These are phyloP conservation scores for Dryadomyces quercivorus DNA, from an alignment of 2,329 filamentous ascomycete species.

Conservation along the genomic window DNA sequence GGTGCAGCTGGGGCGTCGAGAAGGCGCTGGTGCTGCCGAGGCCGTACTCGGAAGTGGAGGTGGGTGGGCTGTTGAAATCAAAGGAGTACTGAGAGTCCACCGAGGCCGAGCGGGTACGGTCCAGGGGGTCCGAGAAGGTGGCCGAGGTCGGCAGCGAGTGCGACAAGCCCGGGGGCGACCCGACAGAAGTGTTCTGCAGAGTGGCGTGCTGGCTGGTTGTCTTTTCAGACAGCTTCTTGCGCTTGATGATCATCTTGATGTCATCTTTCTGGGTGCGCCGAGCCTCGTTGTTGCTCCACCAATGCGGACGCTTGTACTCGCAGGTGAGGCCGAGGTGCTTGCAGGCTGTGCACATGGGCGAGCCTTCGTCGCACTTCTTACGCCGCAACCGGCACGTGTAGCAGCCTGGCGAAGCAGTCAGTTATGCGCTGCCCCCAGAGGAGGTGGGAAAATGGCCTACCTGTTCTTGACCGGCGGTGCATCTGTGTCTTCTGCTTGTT, in stretches of 20 bases:
- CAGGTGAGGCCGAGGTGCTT: slow-evolving; percentile 70
- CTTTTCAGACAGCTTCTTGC: slow-evolving; percentile 90
- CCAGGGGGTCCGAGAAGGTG: slow-evolving; percentile 62
- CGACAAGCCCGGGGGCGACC: slow-evolving; percentile 66
- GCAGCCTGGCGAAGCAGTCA: slow-evolving; percentile 34
- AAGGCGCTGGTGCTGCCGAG: slow-evolving; percentile 34
- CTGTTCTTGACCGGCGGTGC: slow-evolving; percentile 89
- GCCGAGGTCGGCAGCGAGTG: slow-evolving; percentile 74
- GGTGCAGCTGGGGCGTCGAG: slow-evolving; percentile 44
- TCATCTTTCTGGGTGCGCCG: slow-evolving; percentile 79
- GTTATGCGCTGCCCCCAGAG: no score
- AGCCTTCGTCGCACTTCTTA: slow-evolving; percentile 58
- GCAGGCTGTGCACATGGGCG: slow-evolving; percentile 51
- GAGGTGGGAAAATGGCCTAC: slow-evolving; percentile 37
- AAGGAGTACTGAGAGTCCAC: slow-evolving; percentile 74
- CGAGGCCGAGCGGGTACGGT: slow-evolving; percentile 62
- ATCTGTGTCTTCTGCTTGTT: slow-evolving; percentile 65
- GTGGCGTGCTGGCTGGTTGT: slow-evolving; percentile 25
- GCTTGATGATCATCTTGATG: slow-evolving; percentile 96
- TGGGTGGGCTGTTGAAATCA: slow-evolving; percentile 55
- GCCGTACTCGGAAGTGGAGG: slow-evolving; percentile 31
- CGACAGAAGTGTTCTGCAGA: slow-evolving; percentile 22
- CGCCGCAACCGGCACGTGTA: slow-evolving; percentile 55
- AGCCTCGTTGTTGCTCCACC: slow-evolving; percentile 92
- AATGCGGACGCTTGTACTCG: slow-evolving; percentile 92